Percentiles rank a stretch among this genome's conserved stretches.
Conservation (phyloP, 2,329 filamentous ascomycete genomes). For the Aspergillus pseudonomiae region DNA sequence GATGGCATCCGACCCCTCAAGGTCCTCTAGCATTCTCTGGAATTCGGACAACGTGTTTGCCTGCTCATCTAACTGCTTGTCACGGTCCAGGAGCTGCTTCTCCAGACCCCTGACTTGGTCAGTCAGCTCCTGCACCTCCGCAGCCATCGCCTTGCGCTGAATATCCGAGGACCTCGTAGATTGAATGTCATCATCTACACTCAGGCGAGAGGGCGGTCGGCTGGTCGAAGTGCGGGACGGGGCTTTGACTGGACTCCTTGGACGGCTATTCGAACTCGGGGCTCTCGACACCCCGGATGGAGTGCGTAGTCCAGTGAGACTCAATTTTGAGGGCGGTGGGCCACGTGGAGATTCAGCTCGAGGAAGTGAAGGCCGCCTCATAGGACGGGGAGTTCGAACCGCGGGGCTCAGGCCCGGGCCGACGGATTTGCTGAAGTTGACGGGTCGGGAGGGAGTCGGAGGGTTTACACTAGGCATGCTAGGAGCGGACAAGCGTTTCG, state of each 20-base stretch:
- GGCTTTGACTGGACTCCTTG: slow-evolving; percentile 43
- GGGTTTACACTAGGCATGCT: slow-evolving; percentile 59
- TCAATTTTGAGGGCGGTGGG: slow-evolving; percentile 59
- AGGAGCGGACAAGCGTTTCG: slow-evolving; percentile 59
- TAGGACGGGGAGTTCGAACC: slow-evolving; percentile 31
- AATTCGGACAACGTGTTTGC: slow-evolving; percentile 81
- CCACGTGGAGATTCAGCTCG: slow-evolving; percentile 82
- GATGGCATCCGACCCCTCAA: slow-evolving; percentile 74
- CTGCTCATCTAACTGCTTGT: slow-evolving; percentile 87
- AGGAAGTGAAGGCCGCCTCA: slow-evolving; percentile 73
- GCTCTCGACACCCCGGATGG: slow-evolving; percentile 52
- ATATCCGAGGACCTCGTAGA: slow-evolving; percentile 36
- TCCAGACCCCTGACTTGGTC: slow-evolving; percentile 75
- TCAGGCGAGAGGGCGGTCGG: slow-evolving; percentile 43
- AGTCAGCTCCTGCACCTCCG: slow-evolving; percentile 52
- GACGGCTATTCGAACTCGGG: slow-evolving; percentile 48
- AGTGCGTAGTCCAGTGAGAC: slow-evolving; percentile 57
- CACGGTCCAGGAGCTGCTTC: slow-evolving; percentile 76
- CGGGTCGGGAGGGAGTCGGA: slow-evolving; percentile 66
- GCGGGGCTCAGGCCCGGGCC: slow-evolving; percentile 73
- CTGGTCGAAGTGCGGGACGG: slow-evolving; percentile 40
- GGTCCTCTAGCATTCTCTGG: slow-evolving; percentile 82
- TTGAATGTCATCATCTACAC: slow-evolving; percentile 40
- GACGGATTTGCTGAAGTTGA: slow-evolving; percentile 87
- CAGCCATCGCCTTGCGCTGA: slow-evolving; percentile 27